Base-by-base conservation (phyloP, 1,284 basidiomycete genomes). In the Bondarzewia mesenterica region DNA sequence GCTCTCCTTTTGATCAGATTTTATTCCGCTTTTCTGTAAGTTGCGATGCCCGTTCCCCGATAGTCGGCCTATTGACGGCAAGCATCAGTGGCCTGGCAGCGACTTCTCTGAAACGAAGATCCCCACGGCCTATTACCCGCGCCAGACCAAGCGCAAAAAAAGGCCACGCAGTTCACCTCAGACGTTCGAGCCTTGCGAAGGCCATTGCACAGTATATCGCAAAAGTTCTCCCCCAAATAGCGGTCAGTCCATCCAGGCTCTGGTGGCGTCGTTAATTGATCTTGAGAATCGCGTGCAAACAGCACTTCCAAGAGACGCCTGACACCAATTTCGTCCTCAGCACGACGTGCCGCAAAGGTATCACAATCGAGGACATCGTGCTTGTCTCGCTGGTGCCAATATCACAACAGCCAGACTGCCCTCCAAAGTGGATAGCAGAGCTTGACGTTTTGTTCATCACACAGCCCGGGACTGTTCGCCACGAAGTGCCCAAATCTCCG, bases 401-500 rank as follows among this genome's bases (percentile, higher is more conserved):
- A 4, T n/a, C n/a, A n/a, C 29, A n/a, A 47, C 39, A 7, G 41
- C 5, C 3, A 40, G 38, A 32, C n/a, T n/a, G n/a, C n/a, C n/a
- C 29, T 12, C 12, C 29, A 32, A n/a, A 32, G 10, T 4, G 29
- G 10, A 7, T 32, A n/a, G 29, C 29, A 32, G 29, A 32, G 8
- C 44, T 46, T 50, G 16, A 38, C 21, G 39, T 39, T 46, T 7
- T 38, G 20, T 12, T 40, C 38, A 49, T 32, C 21, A 20, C 45
- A 42, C 49, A 37, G 1, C 52, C 52, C 38, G 35, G 43, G 46
- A 51, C 52, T 10, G 46, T 5, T 15, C 16, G 8, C 10, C 8
- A 35, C 45, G 35, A 14, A 7, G 37, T 23, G 29, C 7, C 22
- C 22, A 16, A 25, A 5, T n/a, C n/a, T n/a, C n/a, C n/a, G n/a